Evolutionary conservation across 2,329 filamentous ascomycete species (phyloP).

Genomic region (Mollisia scopiformis): DNA sequence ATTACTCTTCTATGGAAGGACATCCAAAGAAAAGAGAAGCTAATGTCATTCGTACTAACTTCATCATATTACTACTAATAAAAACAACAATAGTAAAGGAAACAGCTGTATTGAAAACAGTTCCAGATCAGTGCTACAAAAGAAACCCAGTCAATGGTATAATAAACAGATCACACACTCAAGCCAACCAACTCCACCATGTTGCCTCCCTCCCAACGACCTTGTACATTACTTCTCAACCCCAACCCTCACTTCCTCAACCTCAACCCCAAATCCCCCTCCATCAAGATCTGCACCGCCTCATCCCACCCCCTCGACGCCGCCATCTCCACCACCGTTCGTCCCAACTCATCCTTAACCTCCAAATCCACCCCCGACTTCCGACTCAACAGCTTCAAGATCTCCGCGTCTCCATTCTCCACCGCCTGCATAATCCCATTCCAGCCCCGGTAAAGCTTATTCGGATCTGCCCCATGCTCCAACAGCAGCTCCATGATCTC

Average conservation of each 20-base stretch:
- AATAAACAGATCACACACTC: not conserved
- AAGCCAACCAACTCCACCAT: not conserved
- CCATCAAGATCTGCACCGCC: slow-evolving; percentile 49
- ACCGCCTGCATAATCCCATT: slow-evolving; percentile 67
- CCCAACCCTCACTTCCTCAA: not conserved
- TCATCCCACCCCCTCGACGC: slow-evolving; percentile 61
- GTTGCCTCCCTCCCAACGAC: not conserved
- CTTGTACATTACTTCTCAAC: too few species aligned
- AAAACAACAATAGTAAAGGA: not conserved
- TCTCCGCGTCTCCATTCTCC: slow-evolving; percentile 61
- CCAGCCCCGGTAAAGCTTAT: slow-evolving; percentile 68
- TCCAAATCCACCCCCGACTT: slow-evolving; percentile 54
- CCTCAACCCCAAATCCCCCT: slow-evolving; percentile 13
- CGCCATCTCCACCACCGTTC: slow-evolving; percentile 60
- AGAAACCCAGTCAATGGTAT: not conserved
- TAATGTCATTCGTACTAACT: too few species aligned
- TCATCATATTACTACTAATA: too few species aligned
- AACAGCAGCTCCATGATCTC: too few species aligned
- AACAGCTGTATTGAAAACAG: not conserved
- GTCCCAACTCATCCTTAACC: slow-evolving; percentile 55
- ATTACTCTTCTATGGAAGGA: too few species aligned
- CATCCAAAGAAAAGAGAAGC: too few species aligned
- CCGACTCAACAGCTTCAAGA: slow-evolving; percentile 55
- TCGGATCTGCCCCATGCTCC: slow-evolving; percentile 67
- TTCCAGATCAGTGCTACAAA: not conserved